Evolutionary conservation across 2,329 filamentous ascomycete species (phyloP).

Genomic region (Aspergillus candidus): DNA sequence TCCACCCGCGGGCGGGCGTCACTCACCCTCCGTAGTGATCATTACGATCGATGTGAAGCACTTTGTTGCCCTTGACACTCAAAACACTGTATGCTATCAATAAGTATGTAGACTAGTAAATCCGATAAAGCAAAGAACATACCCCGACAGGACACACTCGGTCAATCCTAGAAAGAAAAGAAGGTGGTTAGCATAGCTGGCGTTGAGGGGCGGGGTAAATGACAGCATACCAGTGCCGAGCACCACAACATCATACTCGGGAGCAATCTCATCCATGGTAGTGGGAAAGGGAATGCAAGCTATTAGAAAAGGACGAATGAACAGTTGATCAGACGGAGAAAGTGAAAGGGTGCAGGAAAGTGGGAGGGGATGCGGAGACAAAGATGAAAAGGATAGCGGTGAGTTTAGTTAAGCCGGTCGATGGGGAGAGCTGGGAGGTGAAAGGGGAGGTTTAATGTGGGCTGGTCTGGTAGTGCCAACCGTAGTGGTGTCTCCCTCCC

Average conservation of each 20-base stretch:
- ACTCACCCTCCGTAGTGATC: slow-evolving; percentile 95
- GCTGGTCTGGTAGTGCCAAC: too few species aligned
- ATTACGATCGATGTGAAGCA: slow-evolving; percentile 97
- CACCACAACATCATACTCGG: slow-evolving; percentile 98
- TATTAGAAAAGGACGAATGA: slow-evolving; percentile 9
- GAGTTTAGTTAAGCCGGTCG: slow-evolving; percentile 12
- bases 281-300: slow-evolving; percentile 9
- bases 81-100: slow-evolving; percentile 59
- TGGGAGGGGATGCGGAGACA: slow-evolving; percentile 15
- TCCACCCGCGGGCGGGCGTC: slow-evolving; percentile 5
- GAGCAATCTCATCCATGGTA: slow-evolving; percentile 94
- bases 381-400: slow-evolving; percentile 5
- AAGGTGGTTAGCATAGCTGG: slow-evolving; percentile 23
- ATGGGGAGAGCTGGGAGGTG: slow-evolving; percentile 7
- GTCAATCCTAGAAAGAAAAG: slow-evolving; percentile 65
- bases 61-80: slow-evolving; percentile 98
- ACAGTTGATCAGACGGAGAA: slow-evolving; percentile 1
- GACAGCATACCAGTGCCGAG: slow-evolving; percentile 78
- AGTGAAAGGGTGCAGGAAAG: slow-evolving; percentile 3
- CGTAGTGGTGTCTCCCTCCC: too few species aligned
- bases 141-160: slow-evolving; percentile 98
- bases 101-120: slow-evolving; percentile 16
- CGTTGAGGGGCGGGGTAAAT: slow-evolving; percentile 34
- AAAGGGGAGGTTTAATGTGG: not conserved
- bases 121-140: slow-evolving; percentile 32